A percentile compares a stretch with the other conserved stretches of the same genome.
These are phyloP conservation scores for Neocatenulostroma microsporum DNA, from an alignment of 2,329 filamentous ascomycete species.

Conservation along the genomic window DNA sequence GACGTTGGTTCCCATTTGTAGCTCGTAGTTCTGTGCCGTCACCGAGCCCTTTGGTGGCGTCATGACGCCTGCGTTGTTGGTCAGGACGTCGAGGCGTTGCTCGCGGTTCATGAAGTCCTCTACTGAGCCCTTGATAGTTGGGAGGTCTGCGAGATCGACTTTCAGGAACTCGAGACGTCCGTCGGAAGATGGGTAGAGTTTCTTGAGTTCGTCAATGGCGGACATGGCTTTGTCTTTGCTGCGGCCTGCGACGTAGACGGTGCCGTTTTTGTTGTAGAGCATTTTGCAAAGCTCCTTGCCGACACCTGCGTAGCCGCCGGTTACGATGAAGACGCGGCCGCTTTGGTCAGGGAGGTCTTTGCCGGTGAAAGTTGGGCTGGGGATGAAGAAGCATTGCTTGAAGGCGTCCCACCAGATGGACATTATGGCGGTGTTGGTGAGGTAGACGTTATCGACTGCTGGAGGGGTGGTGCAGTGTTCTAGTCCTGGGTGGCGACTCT, in stretches of 20 bases:
- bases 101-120: constrained; percentile 31
- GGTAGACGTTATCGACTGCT: too few species aligned
- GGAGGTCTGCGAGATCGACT: constrained; percentile 38
- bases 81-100: constrained; percentile 34
- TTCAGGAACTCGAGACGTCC: constrained; percentile 39
- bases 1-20: constrained; percentile 29
- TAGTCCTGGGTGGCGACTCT: too few species aligned
- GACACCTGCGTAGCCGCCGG: constrained; percentile 41
- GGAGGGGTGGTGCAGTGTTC: not conserved
- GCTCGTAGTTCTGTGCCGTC: constrained; percentile 26
- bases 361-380: constrained; percentile 36
- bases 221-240: constrained; percentile 37
- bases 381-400: constrained; percentile 23
- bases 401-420: constrained; percentile 12
- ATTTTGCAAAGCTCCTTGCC: constrained; percentile 48
- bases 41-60: constrained; percentile 29
- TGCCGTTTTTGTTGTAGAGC: constrained; percentile 48
- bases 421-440: constrained; percentile 5
- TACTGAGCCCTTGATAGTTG: constrained; percentile 27
- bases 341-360: constrained; percentile 35
- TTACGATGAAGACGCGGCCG: constrained; percentile 47
- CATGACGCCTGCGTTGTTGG: constrained; percentile 32
- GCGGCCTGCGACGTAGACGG: constrained; percentile 50
- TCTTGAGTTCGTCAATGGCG: constrained; percentile 41
- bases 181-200: constrained; percentile 28